These are phyloP conservation scores for Eutrema salsugineum DNA, from an alignment of 441 rosid genomes.

Conservation along the genomic window DNA sequence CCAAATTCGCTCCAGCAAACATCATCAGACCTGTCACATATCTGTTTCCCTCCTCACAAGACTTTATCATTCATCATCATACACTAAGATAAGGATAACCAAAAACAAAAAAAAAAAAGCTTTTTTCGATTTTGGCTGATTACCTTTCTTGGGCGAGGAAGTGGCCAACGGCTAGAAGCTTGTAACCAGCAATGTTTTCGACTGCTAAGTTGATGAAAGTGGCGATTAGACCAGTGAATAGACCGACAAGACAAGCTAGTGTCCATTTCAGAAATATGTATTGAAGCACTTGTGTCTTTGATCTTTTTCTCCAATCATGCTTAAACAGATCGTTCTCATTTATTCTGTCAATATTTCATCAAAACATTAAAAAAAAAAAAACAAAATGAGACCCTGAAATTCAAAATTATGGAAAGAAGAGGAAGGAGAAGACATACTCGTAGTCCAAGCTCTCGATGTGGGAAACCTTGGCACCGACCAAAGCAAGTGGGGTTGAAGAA, in stretches of 20 bases:
- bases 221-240: conserved; percentile 78
- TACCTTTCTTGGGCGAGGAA: conserved; percentile 63
- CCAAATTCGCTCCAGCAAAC: conserved; percentile 60
- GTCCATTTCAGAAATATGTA: conserved; percentile 86
- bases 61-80: conserved; percentile 2
- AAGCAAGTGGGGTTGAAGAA: conserved; percentile 75
- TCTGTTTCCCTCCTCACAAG: conserved; percentile 38
- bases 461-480: conserved; percentile 85
- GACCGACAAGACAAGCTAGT: conserved; percentile 80
- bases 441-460: conserved; percentile 88
- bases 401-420: not conserved
- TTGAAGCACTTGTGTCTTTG: conserved; percentile 75
- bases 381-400: not conserved
- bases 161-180: conserved; percentile 69
- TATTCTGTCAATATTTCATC: conserved; percentile 43
- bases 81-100: not conserved
- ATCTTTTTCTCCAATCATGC: conserved; percentile 97
- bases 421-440: conserved; percentile 48
- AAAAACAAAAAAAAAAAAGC: no score
- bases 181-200: conserved; percentile 94
- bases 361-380: not conserved
- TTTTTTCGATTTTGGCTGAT: no score
- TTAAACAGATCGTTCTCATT: conserved; percentile 92
- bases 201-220: conserved; percentile 84
- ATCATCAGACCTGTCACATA: conserved; percentile 56